Evolutionary conservation across 1,284 basidiomycete genomes (phyloP).

Genomic region (Apiotrichum brassicae): DNA sequence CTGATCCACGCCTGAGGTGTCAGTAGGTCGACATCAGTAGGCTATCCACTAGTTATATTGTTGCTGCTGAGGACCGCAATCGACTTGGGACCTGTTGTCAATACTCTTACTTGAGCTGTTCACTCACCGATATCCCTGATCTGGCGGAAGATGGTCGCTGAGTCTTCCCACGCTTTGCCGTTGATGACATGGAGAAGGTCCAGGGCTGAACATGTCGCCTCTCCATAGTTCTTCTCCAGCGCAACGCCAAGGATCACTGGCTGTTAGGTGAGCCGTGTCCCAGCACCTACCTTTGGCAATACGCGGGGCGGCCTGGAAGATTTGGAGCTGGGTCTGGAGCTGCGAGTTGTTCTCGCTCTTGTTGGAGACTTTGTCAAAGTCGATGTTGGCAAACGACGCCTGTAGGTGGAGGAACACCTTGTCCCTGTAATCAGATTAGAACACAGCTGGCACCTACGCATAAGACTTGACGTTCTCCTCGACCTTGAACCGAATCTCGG

Average conservation of each 20-base stretch:
- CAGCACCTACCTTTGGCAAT: conserved; percentile 30
- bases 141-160: conserved; percentile 37
- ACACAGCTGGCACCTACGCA: conserved; percentile 14
- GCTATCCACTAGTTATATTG: conserved; percentile 16
- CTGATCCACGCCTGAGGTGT: conserved; percentile 20
- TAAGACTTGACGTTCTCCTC: conserved; percentile 26
- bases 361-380: conserved; percentile 22
- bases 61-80: conserved; percentile 25
- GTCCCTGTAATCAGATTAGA: conserved; percentile 27
- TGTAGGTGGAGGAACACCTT: conserved; percentile 45
- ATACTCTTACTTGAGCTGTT: too few species aligned
- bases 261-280: not conserved
- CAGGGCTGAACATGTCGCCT: conserved; percentile 23
- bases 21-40: not conserved
- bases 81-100: conserved; percentile 37
- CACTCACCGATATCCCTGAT: conserved; percentile 25
- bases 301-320: conserved; percentile 33
- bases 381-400: conserved; percentile 32
- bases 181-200: conserved; percentile 30
- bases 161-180: conserved; percentile 44
- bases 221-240: conserved; percentile 22
- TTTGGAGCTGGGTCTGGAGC: conserved; percentile 24
- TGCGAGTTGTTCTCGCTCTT: conserved; percentile 27
- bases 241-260: conserved; percentile 35
- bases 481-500: conserved; percentile 29